phyloP scores from a whole-genome alignment of 192 early-diverging fungal species.

The Coemansia guatemalensis region DNA sequence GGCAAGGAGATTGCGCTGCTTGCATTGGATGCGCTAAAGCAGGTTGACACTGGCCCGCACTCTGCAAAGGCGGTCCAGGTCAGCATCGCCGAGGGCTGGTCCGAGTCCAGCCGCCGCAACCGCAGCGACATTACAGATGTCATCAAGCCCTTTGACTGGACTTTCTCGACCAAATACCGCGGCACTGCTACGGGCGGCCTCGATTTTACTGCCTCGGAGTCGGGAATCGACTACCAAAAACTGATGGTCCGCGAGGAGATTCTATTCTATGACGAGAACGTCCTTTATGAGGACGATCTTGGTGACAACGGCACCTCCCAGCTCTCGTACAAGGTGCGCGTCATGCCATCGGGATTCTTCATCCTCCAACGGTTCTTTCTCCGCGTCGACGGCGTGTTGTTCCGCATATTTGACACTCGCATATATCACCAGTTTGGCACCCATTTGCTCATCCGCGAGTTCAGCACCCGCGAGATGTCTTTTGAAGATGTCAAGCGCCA shows the following conservation, averaged over 20 bases:
- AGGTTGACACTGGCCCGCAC: conserved; percentile 66
- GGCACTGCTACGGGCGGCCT: conserved; percentile 55
- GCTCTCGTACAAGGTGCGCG: conserved; percentile 79
- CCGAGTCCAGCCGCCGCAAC: conserved; percentile 65
- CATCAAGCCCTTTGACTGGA: conserved; percentile 98
- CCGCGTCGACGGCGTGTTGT: conserved; percentile 91
- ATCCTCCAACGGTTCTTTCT: conserved; percentile 86
- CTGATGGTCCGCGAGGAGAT: conserved; percentile 82
- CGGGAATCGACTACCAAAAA: conserved; percentile 73
- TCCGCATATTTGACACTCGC: conserved; percentile 87
- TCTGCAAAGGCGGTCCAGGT: conserved; percentile 79
- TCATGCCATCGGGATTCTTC: conserved; percentile 92
- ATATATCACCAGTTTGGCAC: conserved; percentile 86
- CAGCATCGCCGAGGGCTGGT: conserved; percentile 84
- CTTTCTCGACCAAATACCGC: conserved; percentile 80
- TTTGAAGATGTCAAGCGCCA: conserved; percentile 56
- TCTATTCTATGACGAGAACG: conserved; percentile 91
- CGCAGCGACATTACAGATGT: conserved; percentile 72
- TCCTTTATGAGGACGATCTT: conserved; percentile 95
- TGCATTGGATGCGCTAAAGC: conserved; percentile 72
- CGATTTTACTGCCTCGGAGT: conserved; percentile 29
- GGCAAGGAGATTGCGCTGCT: conserved; percentile 60
- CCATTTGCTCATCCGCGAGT: conserved; percentile 65
- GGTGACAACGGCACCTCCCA: conserved; percentile 91
- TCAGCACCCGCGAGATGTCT: conserved; percentile 62